Base-by-base conservation (phyloP, 2,329 filamentous ascomycete genomes). In the Gnomoniopsis sp. region DNA sequence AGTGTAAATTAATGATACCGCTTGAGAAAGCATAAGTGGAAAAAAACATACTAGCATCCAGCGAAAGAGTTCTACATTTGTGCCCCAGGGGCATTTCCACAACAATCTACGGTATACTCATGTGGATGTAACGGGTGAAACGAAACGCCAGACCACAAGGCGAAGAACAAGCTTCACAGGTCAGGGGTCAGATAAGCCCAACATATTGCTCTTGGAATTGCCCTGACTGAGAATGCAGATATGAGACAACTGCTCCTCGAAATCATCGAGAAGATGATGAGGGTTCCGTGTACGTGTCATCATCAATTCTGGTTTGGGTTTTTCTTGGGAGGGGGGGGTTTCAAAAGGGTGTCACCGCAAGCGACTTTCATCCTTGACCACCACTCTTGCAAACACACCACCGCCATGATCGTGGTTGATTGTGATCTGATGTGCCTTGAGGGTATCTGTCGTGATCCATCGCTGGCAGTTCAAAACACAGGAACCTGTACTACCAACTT, bases 131-230 rank as follows among this genome's bases (percentile, higher is more conserved):
- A 77, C 79, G 82, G 79, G 82, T 80, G 78, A 84, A 86, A 87
- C 83, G 83, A 86, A 81, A 79, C 74, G 77, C 80, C 80, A 71
- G 74, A 78, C 78, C 79, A 85, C 68, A 49, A 46, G 54, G 49
- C 36, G 49, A 55, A 58, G 65, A 51, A 53, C 38, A 33, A 62
- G 60, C 64, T 61, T 63, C 56, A 65, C 60, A 66, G 70, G 69
- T 70, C 69, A 65, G 79, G 79, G 77, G 75, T 86, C 84, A 87
- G 84, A 87, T 82, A 82, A 78, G 81, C 81, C 83, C 77, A 73
- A 65, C 46, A 46, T 65, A 50, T 83, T 74, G 53, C 71, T 87
- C 68, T 87, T 78, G 84, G 84, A 86, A 79, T 66, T 68, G 76
- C 78, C 70, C 72, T 77, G 74, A 76, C 77, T 78, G 77, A 65